phyloP scores from a whole-genome alignment of 2,329 filamentous ascomycete species.

The Chrysoporthe cubensis region DNA sequence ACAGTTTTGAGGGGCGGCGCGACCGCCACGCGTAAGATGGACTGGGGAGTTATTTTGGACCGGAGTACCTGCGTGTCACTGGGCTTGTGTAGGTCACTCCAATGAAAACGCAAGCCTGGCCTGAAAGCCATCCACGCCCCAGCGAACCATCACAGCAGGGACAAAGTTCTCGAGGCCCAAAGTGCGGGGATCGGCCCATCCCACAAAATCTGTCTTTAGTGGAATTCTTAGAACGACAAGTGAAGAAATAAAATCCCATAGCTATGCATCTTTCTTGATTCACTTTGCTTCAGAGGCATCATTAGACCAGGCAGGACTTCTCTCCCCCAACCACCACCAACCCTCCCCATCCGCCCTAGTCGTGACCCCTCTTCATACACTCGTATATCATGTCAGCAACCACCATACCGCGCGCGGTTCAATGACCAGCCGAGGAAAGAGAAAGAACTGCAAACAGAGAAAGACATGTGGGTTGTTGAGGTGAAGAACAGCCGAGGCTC shows the following conservation, averaged over 20 bases:
- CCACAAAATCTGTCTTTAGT: conserved; percentile 5
- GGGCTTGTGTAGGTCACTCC: too few relatives aligned
- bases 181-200: not conserved
- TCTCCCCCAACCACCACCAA: not conserved
- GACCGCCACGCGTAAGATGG: too few relatives aligned
- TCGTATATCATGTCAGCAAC: conserved; percentile 28
- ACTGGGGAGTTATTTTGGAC: too few relatives aligned
- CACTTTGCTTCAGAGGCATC: conserved; percentile 14
- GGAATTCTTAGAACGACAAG: conserved; percentile 7
- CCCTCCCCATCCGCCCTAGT: conserved; percentile 9
- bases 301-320: conserved; percentile 13
- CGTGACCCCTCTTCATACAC: conserved; percentile 11
- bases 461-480: not conserved
- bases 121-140: too few relatives aligned
- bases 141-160: not conserved
- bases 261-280: conserved; percentile 28
- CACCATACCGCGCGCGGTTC: conserved; percentile 4
- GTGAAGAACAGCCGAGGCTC: conserved; percentile 1
- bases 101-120: too few relatives aligned
- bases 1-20: too few relatives aligned
- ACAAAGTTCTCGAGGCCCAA: not conserved
- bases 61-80: too few relatives aligned
- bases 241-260: conserved; percentile 11
- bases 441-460: conserved; percentile 17
- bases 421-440: conserved; percentile 17